Conservation (phyloP, 1,284 basidiomycete species). For the Cutaneotrichosporon daszewskae region DNA sequence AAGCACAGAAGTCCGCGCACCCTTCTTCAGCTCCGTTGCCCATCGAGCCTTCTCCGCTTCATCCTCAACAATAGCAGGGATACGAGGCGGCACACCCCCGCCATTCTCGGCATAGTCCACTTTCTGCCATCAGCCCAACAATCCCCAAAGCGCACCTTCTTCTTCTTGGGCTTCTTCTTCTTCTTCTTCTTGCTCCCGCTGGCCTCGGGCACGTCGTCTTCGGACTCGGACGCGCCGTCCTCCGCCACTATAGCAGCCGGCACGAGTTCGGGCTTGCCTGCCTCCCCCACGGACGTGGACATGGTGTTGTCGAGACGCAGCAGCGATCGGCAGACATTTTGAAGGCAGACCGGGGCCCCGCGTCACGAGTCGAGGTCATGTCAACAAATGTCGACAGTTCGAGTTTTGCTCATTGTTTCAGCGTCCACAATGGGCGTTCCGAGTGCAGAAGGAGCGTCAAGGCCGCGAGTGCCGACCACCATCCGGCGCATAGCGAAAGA, state of each 20-base stretch:
- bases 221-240: not conserved
- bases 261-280: not conserved
- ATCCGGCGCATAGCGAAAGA: conserved; percentile 14
- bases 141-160: conserved; percentile 6
- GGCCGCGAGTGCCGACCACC: not conserved
- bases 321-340: not conserved
- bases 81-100: conserved; percentile 22
- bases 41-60: conserved; percentile 18
- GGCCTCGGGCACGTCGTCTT: not conserved
- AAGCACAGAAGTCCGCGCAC: conserved; percentile 12
- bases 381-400: not conserved
- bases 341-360: not conserved
- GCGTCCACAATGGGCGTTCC: not conserved
- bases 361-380: not conserved
- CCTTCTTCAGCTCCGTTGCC: conserved; percentile 20
- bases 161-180: conserved; percentile 19
- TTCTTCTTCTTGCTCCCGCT: conserved; percentile 17
- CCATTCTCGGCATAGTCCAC: conserved; percentile 12
- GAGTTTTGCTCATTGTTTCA: not conserved
- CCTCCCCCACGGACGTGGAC: too few species aligned
- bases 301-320: too few species aligned
- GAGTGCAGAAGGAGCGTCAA: not conserved
- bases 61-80: conserved; percentile 1
- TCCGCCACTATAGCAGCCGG: too few species aligned
- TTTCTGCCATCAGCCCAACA: conserved; percentile 1